These are phyloP conservation scores for Chenopodium quinoa DNA, from an alignment of 148 eudicot genomes.

Conservation along the genomic window DNA sequence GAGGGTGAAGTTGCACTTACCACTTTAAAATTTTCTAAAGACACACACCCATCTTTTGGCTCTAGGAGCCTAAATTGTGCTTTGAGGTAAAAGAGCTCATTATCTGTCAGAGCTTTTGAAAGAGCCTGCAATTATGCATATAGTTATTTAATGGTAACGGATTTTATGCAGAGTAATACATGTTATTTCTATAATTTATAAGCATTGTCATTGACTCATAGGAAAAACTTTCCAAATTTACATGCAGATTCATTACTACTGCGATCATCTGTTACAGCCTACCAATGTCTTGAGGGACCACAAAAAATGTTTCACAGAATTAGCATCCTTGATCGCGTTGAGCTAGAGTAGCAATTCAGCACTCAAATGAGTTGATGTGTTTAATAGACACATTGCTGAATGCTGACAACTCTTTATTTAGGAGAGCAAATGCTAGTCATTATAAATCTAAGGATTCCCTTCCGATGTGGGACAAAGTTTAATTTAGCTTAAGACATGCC, in stretches of 20 bases:
- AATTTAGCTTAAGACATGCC: neutral
- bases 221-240: too few species aligned
- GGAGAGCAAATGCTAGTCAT: neutral
- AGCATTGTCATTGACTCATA: too few species aligned
- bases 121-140: constrained; percentile 59
- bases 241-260: too few species aligned
- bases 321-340: neutral
- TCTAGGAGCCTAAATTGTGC: constrained; percentile 76
- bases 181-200: too few species aligned
- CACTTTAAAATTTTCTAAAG: constrained; percentile 66
- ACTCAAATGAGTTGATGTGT: neutral
- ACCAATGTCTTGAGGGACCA: neutral
- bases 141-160: too few species aligned
- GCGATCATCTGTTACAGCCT: too few species aligned
- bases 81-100: constrained; percentile 65
- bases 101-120: constrained; percentile 81
- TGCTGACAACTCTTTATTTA: neutral
- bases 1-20: constrained; percentile 37
- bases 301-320: neutral
- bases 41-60: constrained; percentile 67
- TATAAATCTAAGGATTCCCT: neutral
- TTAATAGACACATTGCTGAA: neutral
- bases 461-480: neutral
- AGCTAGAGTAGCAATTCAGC: constrained; percentile 1
- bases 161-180: too few species aligned